Conservation (phyloP, 306 rosid genomes). For the Gynostemma pentaphyllum region DNA sequence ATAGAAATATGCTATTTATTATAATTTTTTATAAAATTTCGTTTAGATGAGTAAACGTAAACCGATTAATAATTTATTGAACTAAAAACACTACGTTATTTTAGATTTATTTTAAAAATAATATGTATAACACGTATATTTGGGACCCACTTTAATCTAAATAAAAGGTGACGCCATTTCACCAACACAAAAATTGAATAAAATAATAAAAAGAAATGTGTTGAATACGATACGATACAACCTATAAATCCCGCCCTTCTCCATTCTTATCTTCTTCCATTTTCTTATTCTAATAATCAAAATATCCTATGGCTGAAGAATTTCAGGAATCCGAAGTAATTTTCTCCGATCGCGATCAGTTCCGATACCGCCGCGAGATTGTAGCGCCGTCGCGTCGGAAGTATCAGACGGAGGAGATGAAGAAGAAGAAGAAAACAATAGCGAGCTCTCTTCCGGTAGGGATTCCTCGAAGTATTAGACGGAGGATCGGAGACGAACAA, state of each 20-base stretch:
- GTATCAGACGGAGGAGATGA: background rate
- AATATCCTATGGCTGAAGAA: slow-evolving; percentile 45
- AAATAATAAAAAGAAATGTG: slow-evolving; percentile 15
- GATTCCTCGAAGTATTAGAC: slow-evolving; percentile 27
- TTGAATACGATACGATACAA: slow-evolving; percentile 18
- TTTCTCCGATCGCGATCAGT: slow-evolving; percentile 33
- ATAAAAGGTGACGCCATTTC: too few species aligned
- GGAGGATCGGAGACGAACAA: slow-evolving; percentile 8
- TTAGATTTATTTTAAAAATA: too few species aligned
- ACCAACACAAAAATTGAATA: background rate
- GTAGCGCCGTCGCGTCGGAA: background rate
- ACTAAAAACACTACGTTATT: too few species aligned
- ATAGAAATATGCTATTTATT: too few species aligned
- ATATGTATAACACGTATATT: too few species aligned
- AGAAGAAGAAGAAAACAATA: background rate
- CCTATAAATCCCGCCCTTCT: slow-evolving; percentile 17
- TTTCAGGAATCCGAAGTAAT: slow-evolving; percentile 61
- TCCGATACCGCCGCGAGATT: slow-evolving; percentile 8
- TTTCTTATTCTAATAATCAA: slow-evolving; percentile 6
- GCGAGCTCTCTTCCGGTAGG: slow-evolving; percentile 41
- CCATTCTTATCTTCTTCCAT: background rate
- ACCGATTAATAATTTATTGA: too few species aligned
- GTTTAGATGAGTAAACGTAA: too few species aligned
- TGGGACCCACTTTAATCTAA: too few species aligned
- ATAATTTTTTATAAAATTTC: too few species aligned